Base-by-base conservation (phyloP, 1,284 basidiomycete species). In the Porodaedalea pini region DNA sequence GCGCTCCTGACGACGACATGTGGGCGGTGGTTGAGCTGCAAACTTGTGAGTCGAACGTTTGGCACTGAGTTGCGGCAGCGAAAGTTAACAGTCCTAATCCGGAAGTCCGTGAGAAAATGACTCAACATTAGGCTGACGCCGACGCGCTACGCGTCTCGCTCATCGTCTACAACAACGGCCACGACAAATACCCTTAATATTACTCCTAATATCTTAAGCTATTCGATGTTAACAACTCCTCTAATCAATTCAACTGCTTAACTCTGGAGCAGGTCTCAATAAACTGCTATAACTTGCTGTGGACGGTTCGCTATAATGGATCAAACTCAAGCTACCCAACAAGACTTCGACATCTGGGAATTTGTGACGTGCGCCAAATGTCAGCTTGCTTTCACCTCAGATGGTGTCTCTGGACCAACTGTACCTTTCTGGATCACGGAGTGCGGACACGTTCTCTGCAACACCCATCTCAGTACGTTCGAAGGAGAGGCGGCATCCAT, bases 341-440 rank as follows among this genome's bases (percentile, higher is more conserved):
- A 31, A 47, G 60, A 61, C 15, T 77, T 81, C 58, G 83, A 86
- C 63, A 86, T 90, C 67, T 92, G 90, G 89, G 84, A 90, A 51
- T 90, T 88, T 62, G 83, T 90, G 7, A 72, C 72, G 52, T 92
- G 89, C 65, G 72, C 79, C 0, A 75, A 78, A 65, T 92, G 89
- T 63, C 82, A 83, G 62, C 74, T 87, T 21, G 78, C 82, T 0
- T 90, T 86, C 65, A 66, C 72, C 15, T 71, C 78, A 11, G 70
- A 70, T 10, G 73, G 78, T 49, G 71, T 75, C 50, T 78, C 78
- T 0, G 71, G 78, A 3, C 81, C 82, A 6, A 65, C 70, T 19
- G 72, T 88, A 23, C 89, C 90, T 0, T 92, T 92, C 68, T 92
- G 89, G 89, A 74, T 91, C 58, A 90, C 89, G 1, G 88, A 90